Percentiles rank a stretch among this genome's conserved stretches.
Evolutionary conservation across 345 rosid genomes (phyloP).

Genomic region (Boechera stricta): DNA sequence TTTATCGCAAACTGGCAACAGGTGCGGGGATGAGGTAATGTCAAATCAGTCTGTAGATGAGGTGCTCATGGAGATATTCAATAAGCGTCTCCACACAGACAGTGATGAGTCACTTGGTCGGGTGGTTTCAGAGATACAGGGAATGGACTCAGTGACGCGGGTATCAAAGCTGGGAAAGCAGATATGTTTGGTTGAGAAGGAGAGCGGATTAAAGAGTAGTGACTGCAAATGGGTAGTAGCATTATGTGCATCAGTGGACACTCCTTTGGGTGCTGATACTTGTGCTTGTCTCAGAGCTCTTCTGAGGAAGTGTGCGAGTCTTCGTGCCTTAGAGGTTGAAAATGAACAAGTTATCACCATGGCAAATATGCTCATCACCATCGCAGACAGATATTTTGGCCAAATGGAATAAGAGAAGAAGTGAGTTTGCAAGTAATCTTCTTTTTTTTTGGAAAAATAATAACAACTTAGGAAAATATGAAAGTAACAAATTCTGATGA

Average conservation of each 20-base stretch:
- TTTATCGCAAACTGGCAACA: conserved; percentile 44
- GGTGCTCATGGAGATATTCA: conserved; percentile 41
- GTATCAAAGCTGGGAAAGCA: conserved; percentile 69
- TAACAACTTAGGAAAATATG: no score
- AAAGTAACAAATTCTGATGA: no score
- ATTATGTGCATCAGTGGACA: conserved; percentile 74
- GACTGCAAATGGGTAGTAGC: conserved; percentile 80
- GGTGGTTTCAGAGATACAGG: conserved; percentile 55
- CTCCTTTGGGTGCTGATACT: conserved; percentile 72
- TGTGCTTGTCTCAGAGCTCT: conserved; percentile 69
- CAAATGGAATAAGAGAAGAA: conserved; percentile 56
- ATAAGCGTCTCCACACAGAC: conserved; percentile 30
- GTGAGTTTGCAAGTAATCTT: not conserved
- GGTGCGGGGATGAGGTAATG: conserved; percentile 32
- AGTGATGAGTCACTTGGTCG: conserved; percentile 26
- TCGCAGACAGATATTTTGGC: conserved; percentile 78
- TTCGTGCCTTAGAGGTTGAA: conserved; percentile 65
- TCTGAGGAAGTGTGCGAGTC: conserved; percentile 77
- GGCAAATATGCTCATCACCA: conserved; percentile 79
- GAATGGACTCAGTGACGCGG: conserved; percentile 74
- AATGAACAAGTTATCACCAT: conserved; percentile 62
- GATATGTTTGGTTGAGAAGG: conserved; percentile 56
- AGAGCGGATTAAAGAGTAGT: conserved; percentile 46
- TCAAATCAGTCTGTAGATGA: conserved; percentile 40
- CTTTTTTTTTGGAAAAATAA: not conserved